phyloP scores from a whole-genome alignment of 1,284 basidiomycete species.

The Golubevia sp. region DNA sequence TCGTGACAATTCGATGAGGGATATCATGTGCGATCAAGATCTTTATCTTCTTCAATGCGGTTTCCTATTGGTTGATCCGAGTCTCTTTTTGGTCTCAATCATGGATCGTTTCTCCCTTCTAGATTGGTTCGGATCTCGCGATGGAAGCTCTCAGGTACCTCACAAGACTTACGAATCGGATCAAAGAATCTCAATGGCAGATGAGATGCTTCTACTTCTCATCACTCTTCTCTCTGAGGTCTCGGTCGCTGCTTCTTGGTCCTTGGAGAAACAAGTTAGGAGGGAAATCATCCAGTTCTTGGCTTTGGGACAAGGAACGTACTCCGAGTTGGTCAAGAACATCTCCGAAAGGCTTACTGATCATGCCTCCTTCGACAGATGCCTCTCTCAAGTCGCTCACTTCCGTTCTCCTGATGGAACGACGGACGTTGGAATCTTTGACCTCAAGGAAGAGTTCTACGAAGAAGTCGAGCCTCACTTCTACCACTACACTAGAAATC shows the following conservation, averaged over 20 bases:
- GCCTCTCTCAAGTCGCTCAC: conserved; percentile 77
- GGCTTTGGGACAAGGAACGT: conserved; percentile 83
- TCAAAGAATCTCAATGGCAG: conserved; percentile 82
- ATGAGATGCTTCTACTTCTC: conserved; percentile 86
- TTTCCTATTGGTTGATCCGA: conserved; percentile 78
- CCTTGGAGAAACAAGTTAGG: conserved; percentile 72
- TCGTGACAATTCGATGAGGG: conserved; percentile 91
- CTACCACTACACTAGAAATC: conserved; percentile 92
- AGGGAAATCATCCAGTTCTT: conserved; percentile 90
- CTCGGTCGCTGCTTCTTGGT: conserved; percentile 74
- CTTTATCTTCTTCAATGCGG: conserved; percentile 87
- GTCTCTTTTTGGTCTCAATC: conserved; percentile 79
- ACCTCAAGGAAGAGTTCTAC: conserved; percentile 80
- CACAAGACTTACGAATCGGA: conserved; percentile 68
- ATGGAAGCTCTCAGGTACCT: conserved; percentile 62
- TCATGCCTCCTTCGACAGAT: conserved; percentile 79
- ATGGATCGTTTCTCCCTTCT: conserved; percentile 86
- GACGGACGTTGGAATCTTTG: conserved; percentile 81
- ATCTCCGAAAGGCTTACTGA: conserved; percentile 88
- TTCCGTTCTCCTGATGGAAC: conserved; percentile 80
- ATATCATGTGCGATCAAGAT: conserved; percentile 96
- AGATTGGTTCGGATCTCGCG: conserved; percentile 70
- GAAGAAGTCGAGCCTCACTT: conserved; percentile 94
- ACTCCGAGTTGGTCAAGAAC: conserved; percentile 88
- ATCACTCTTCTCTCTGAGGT: conserved; percentile 86